phyloP scores from a whole-genome alignment of 352 stramenopile genomes.

The Pythium dissotocum region DNA sequence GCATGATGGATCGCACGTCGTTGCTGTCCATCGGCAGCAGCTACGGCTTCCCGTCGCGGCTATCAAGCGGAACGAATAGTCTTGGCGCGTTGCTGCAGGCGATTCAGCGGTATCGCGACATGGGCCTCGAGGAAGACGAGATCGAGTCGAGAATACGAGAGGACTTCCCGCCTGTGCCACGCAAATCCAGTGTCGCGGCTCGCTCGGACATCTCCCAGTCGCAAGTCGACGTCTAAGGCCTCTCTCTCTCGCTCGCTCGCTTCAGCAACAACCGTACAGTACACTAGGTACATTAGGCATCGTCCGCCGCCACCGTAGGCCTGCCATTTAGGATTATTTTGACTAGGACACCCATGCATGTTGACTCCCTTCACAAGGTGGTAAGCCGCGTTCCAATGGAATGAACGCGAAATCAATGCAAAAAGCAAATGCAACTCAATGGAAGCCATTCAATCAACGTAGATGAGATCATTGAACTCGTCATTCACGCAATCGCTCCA shows the following conservation, averaged over 20 bases:
- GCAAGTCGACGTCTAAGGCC: constrained; percentile 19
- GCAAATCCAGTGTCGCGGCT: constrained; percentile 37
- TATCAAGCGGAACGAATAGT: constrained; percentile 60
- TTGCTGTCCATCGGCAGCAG: constrained; percentile 56
- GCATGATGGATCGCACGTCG: constrained; percentile 28
- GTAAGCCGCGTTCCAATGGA: not conserved
- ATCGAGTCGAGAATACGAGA: constrained; percentile 65
- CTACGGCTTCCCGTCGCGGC: constrained; percentile 51
- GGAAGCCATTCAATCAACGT: too few species aligned
- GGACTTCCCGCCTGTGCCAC: constrained; percentile 60
- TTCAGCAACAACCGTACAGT: not conserved
- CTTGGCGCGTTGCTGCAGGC: constrained; percentile 59
- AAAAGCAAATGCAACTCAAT: too few species aligned
- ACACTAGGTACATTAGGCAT: constrained; percentile 2
- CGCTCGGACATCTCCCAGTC: constrained; percentile 20
- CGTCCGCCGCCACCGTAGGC: too few species aligned
- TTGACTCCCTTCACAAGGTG: too few species aligned
- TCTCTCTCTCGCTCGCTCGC: too few species aligned
- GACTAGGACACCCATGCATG: not conserved
- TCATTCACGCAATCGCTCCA: constrained; percentile 30
- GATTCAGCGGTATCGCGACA: constrained; percentile 63
- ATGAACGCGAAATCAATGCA: not conserved
- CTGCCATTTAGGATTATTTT: not conserved
- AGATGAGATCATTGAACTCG: not conserved
- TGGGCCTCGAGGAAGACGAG: constrained; percentile 60